These are phyloP conservation scores for Puccinia polysora DNA, from an alignment of 1,284 basidiomycete genomes.

Conservation along the genomic window DNA sequence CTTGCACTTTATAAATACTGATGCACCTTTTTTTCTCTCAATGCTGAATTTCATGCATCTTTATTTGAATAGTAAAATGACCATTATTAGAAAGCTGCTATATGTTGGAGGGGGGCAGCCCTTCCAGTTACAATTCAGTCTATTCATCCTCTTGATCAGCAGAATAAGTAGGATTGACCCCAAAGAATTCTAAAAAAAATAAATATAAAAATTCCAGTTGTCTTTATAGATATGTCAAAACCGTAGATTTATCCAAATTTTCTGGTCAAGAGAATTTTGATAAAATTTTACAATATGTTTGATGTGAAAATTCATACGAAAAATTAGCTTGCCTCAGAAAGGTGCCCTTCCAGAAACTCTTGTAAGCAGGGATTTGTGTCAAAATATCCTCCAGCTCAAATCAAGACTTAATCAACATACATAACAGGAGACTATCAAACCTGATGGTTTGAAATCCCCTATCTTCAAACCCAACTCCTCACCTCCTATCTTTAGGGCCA, in stretches of 20 bases:
- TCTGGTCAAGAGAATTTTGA: constrained; percentile 36
- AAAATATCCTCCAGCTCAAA: not conserved
- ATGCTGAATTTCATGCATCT: constrained; percentile 28
- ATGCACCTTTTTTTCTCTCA: not conserved
- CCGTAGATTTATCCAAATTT: constrained; percentile 25
- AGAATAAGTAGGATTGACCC: not conserved
- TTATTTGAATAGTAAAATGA: constrained; percentile 32
- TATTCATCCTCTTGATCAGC: not conserved
- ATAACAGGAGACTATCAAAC: no score
- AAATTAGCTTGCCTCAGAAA: constrained; percentile 23
- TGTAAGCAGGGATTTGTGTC: constrained; percentile 8
- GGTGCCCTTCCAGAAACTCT: constrained; percentile 15
- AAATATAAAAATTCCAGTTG: no score
- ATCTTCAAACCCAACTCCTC: no score
- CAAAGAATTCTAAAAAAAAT: not conserved
- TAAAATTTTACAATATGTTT: constrained; percentile 3
- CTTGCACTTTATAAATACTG: not conserved
- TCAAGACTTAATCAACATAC: not conserved
- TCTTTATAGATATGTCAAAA: not conserved
- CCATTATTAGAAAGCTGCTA: constrained; percentile 39
- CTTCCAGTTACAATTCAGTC: constrained; percentile 27
- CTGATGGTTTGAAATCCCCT: no score
- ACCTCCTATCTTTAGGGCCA: no score
- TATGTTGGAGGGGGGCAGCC: constrained; percentile 36
- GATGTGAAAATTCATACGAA: not conserved